Evolutionary conservation across 352 stramenopile species (phyloP).

Genomic region (Pythium coloratum): DNA sequence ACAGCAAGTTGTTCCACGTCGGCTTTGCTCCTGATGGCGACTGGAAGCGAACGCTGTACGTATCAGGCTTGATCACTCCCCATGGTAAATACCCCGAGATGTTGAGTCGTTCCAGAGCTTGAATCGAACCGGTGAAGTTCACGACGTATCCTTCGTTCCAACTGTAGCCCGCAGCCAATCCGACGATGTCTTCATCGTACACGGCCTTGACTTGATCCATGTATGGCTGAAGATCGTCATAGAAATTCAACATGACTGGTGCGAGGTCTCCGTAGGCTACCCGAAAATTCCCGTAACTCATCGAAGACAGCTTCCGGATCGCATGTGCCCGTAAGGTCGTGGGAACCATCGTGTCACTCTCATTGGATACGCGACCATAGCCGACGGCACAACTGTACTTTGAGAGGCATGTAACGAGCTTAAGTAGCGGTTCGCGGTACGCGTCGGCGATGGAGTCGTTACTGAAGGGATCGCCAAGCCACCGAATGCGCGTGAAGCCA

Average conservation of each 20-base stretch:
- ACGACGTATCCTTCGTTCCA: not conserved
- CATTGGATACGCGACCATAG: not conserved
- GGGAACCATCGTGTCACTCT: not conserved
- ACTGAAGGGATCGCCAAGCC: slow-evolving; percentile 3
- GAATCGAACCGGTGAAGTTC: not conserved
- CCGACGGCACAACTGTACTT: slow-evolving; percentile 3
- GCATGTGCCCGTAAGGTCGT: not conserved
- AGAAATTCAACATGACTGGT: not conserved
- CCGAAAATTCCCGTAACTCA: not conserved
- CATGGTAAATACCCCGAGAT: not conserved
- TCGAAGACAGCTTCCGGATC: not conserved
- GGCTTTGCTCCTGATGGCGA: not conserved
- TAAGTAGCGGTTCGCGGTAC: not conserved
- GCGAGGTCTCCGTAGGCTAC: not conserved
- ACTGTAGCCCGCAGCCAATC: not conserved
- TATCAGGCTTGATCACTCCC: not conserved
- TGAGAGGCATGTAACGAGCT: not conserved
- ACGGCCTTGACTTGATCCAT: not conserved
- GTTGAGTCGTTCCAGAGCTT: not conserved
- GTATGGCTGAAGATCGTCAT: not conserved
- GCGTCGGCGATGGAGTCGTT: not conserved
- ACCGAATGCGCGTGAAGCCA: not conserved
- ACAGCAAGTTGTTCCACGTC: not conserved
- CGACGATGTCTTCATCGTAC: not conserved
- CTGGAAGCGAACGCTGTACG: not conserved